These are phyloP conservation scores for Piper longum DNA, from an alignment of 164 flowering plant genomes.

Conservation along the genomic window DNA sequence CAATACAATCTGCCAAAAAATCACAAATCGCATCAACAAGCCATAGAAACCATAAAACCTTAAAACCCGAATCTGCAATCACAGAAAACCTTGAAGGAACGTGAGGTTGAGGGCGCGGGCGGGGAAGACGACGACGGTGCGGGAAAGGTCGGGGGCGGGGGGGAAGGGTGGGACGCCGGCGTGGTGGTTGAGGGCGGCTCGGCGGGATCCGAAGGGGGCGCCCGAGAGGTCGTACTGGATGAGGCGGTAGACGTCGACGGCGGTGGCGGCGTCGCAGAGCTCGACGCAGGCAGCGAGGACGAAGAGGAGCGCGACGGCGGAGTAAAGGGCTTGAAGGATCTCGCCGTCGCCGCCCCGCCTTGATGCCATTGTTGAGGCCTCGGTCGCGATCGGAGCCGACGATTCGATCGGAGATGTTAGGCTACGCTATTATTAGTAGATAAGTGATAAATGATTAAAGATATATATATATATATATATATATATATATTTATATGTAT, in stretches of 20 bases:
- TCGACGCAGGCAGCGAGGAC: slow-evolving; percentile 71
- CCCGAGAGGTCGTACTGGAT: slow-evolving; percentile 92
- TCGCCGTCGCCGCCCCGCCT: slow-evolving; percentile 21
- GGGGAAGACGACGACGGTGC: slow-evolving; percentile 62
- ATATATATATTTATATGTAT: no score
- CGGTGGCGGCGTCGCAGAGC: slow-evolving; percentile 90
- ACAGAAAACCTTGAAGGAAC: slow-evolving; percentile 40
- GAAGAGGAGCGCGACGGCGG: slow-evolving; percentile 43
- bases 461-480: no score
- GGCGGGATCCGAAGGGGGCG: slow-evolving; percentile 85
- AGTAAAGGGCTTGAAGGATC: slow-evolving; percentile 37
- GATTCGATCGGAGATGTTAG: no score
- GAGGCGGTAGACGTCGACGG: slow-evolving; percentile 85
- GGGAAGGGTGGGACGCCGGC: slow-evolving; percentile 52
- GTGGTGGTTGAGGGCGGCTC: slow-evolving; percentile 72
- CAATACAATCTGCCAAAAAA: slow-evolving; percentile 38
- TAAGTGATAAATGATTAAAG: no score
- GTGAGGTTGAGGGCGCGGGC: slow-evolving; percentile 51
- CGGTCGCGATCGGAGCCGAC: no score
- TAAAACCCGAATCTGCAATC: not conserved
- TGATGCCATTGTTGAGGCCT: slow-evolving; percentile 16
- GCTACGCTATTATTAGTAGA: no score
- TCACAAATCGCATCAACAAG: not conserved
- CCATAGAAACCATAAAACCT: not conserved
- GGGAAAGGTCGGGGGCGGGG: slow-evolving; percentile 63